Conservation (phyloP, 2,329 filamentous ascomycete species). For the Talaromyces atroroseus region DNA sequence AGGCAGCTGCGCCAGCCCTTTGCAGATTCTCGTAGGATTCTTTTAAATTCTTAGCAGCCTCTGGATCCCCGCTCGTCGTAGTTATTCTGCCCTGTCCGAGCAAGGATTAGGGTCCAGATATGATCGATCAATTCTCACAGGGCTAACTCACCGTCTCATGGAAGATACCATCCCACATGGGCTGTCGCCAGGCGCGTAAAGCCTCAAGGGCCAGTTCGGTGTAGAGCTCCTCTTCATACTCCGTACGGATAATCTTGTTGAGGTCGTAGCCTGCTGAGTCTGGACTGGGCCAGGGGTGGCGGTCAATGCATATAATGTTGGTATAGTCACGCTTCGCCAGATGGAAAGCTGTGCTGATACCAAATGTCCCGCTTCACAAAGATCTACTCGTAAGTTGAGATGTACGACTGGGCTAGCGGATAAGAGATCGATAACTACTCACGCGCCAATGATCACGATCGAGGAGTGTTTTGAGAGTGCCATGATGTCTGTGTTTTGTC, state of each 20-base stretch:
- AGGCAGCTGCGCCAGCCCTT: slow-evolving; percentile 21
- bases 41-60: slow-evolving; percentile 13
- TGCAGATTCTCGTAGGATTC: slow-evolving; percentile 9
- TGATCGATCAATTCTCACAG: not conserved
- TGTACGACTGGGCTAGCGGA: slow-evolving; percentile 3
- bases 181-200: slow-evolving; percentile 4
- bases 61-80: slow-evolving; percentile 11
- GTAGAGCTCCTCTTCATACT: slow-evolving; percentile 9
- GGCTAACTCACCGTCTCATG: not conserved
- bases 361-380: slow-evolving; percentile 49
- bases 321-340: slow-evolving; percentile 46
- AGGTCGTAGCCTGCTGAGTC: slow-evolving; percentile 49
- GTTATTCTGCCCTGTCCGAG: not conserved
- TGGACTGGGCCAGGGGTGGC: slow-evolving; percentile 41
- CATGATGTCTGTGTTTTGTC: not conserved
- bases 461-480: slow-evolving; percentile 6
- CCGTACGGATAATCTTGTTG: slow-evolving; percentile 40
- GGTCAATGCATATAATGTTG: slow-evolving; percentile 46
- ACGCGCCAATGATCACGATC: slow-evolving; percentile 12
- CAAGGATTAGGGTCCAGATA: not conserved
- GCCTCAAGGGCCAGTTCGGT: slow-evolving; percentile 11
- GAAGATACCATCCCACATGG: slow-evolving; percentile 10
- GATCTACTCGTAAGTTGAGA: slow-evolving; percentile 13
- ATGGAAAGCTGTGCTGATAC: slow-evolving; percentile 49
- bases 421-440: not conserved